Evolutionary conservation across 345 rosid genomes (phyloP), one percentile per base, ranked within the genome.

Genomic region (Gossypium australe): DNA sequence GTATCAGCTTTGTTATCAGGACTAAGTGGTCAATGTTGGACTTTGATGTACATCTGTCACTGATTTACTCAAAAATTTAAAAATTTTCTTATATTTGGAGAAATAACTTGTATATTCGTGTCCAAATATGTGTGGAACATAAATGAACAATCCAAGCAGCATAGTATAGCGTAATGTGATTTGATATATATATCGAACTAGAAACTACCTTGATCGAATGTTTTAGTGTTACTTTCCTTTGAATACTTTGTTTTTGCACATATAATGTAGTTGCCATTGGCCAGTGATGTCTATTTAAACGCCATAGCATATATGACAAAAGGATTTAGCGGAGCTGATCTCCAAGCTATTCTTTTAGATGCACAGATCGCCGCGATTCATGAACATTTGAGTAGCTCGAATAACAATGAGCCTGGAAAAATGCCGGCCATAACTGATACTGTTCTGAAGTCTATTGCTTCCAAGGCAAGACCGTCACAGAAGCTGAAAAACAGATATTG

Each of bases 241-340:
- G 18, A 20, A 11, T 38, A 8, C 69, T 72, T 41, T 76, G 34
- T 48, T 68, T 14, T 27, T 61, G 7, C 43, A 16, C 62, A 55
- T 53, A 73, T 24, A 73, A 73, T 85, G 84, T 92, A 94, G 97
- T 86, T 94, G 69, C 95, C 94, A 13, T 73, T 94, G 83, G 88
- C 89, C 67, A 59, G 61, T 62, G 89, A 88, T 83, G 80, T 86
- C 51, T 87, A 92, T 79, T 81, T 94, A 74, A 92, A 85, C 1
- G 78, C 85, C 38, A 86, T 90, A 67, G 97, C 97, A 56, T 61
- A 60, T 47, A 76, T 84, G 86, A 89, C 97, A 1, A 97, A 94
- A 86, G 97, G 98, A 68, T 90, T 89, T 78, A 90, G 97, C 24
- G 97, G 98, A 78, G 98, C 97, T 71, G 98, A 94, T 80, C 94